phyloP scores from a whole-genome alignment of 257 asterid species.

The Rauvolfia tetraphylla region DNA sequence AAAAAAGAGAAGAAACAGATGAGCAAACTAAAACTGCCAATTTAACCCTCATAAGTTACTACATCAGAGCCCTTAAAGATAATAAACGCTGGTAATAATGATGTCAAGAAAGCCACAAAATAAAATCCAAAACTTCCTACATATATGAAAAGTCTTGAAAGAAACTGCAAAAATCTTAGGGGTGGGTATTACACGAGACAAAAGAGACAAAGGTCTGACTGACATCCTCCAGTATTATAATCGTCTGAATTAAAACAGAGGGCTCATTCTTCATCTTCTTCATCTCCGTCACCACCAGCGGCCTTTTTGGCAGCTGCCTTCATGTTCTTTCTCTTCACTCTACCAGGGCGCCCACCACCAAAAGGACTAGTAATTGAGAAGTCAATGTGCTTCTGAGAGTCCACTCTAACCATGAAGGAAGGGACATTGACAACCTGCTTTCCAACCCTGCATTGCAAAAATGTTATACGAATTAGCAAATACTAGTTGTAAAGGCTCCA shows the following conservation, averaged over 20 bases:
- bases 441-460: constrained; percentile 39
- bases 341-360: constrained; percentile 58
- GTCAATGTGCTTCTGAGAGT: constrained; percentile 54
- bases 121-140: constrained; percentile 16
- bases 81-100: background rate
- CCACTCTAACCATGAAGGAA: constrained; percentile 48
- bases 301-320: constrained; percentile 58
- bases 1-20: no score
- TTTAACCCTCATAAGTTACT: background rate
- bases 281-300: constrained; percentile 49
- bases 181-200: background rate
- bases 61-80: background rate
- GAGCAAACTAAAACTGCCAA: background rate
- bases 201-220: background rate
- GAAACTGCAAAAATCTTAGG: background rate
- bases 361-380: constrained; percentile 53
- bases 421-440: constrained; percentile 57
- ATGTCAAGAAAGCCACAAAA: background rate
- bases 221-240: background rate
- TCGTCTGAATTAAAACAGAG: background rate
- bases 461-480: background rate
- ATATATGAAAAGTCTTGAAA: background rate
- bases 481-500: background rate
- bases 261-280: constrained; percentile 40
- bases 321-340: constrained; percentile 57